Percentiles rank a stretch among this genome's conserved stretches.
phyloP scores from a whole-genome alignment of 1,139 yeast genomes.

The Candida mesenterica region DNA sequence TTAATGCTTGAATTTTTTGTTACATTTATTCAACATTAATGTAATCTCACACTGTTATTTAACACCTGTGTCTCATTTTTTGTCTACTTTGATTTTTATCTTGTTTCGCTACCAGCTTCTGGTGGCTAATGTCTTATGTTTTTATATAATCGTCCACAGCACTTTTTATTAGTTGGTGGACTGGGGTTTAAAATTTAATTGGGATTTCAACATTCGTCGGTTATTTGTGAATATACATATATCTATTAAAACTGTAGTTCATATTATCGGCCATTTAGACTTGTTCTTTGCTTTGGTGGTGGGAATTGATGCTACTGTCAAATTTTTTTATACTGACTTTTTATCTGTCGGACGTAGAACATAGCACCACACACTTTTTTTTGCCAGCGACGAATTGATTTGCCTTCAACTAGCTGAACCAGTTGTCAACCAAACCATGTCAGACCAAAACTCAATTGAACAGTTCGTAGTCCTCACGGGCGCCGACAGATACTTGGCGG shows the following conservation, averaged over 20 bases:
- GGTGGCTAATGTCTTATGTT: slow-evolving; percentile 13
- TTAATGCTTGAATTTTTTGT: slow-evolving; percentile 42
- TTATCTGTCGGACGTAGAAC: no score
- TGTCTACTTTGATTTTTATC: slow-evolving; percentile 16
- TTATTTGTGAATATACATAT: slow-evolving; percentile 25
- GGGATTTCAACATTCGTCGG: slow-evolving; percentile 49
- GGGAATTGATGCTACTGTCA: no score
- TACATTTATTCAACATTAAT: slow-evolving; percentile 71
- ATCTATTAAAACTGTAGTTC: slow-evolving; percentile 1
- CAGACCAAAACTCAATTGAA: slow-evolving; percentile 29
- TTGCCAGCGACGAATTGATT: no score
- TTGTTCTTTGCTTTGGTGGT: no score
- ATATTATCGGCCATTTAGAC: no score
- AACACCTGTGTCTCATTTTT: slow-evolving; percentile 20
- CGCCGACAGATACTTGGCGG: slow-evolving; percentile 39
- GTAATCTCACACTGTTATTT: slow-evolving; percentile 33
- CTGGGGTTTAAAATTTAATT: slow-evolving; percentile 37
- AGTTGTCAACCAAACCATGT: slow-evolving; percentile 13
- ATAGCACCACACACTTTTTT: no score
- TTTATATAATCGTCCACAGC: slow-evolving; percentile 8
- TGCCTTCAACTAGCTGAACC: neutral
- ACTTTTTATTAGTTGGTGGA: slow-evolving; percentile 4
- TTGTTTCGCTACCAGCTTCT: neutral
- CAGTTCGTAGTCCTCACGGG: slow-evolving; percentile 51
- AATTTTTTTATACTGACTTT: no score